Evolutionary conservation across 306 rosid genomes (phyloP).

Genomic region (Lathyrus tuberosus): DNA sequence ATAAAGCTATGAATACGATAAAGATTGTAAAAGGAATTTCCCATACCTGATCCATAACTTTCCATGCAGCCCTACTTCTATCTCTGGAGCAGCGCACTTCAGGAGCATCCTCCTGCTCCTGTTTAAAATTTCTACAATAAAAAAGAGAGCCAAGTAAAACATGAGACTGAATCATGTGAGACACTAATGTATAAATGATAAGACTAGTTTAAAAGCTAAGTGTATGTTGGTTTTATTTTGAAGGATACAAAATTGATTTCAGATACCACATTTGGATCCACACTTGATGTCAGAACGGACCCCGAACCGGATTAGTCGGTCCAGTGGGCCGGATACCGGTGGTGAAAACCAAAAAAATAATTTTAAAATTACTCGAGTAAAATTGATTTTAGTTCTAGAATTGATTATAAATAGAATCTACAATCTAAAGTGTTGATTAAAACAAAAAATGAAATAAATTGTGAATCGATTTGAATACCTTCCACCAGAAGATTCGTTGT

Average conservation of each 20-base stretch:
- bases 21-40: slow-evolving; percentile 19
- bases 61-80: slow-evolving; percentile 82
- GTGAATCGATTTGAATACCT: slow-evolving; percentile 52
- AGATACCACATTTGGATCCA: background rate
- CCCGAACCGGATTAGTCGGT: too few species aligned
- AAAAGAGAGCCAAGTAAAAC: slow-evolving; percentile 15
- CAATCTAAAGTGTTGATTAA: background rate
- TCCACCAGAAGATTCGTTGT: slow-evolving; percentile 53
- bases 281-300: too few species aligned
- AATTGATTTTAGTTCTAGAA: too few species aligned
- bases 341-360: too few species aligned
- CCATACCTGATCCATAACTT: slow-evolving; percentile 69
- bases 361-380: too few species aligned
- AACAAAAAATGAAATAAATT: slow-evolving; percentile 14
- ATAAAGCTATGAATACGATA: background rate
- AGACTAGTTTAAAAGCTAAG: background rate
- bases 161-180: slow-evolving; percentile 23
- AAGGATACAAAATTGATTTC: background rate
- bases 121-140: slow-evolving; percentile 49
- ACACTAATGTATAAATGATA: background rate
- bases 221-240: background rate
- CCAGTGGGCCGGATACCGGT: too few species aligned
- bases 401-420: too few species aligned
- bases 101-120: slow-evolving; percentile 53
- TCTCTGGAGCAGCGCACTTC: slow-evolving; percentile 91